phyloP scores from a whole-genome alignment of 148 eudicot species.

The Simmondsia chinensis region DNA sequence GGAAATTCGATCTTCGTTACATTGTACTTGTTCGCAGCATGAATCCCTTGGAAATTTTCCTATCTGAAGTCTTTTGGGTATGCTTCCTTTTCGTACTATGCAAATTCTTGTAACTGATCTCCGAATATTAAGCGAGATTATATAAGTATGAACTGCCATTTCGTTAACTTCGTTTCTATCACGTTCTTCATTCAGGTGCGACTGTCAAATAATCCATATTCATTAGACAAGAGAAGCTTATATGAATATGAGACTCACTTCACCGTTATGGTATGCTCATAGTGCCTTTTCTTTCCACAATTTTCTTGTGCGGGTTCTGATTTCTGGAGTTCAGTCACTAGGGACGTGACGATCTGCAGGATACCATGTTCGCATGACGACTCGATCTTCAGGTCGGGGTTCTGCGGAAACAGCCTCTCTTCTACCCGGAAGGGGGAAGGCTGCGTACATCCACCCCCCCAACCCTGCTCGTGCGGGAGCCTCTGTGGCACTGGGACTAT shows the following conservation, averaged over 20 bases:
- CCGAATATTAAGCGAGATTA: no score
- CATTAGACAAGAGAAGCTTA: slow-evolving; percentile 67
- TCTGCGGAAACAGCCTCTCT: no score
- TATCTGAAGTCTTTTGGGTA: slow-evolving; percentile 87
- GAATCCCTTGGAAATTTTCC: slow-evolving; percentile 79
- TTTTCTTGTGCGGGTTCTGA: not conserved
- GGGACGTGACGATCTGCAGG: no score
- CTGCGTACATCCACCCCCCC: no score
- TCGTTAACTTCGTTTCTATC: not conserved
- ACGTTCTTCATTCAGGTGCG: slow-evolving; percentile 49
- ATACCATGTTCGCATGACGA: no score
- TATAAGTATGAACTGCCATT: no score
- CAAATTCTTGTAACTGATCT: not conserved
- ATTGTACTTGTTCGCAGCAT: slow-evolving; percentile 84
- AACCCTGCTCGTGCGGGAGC: no score
- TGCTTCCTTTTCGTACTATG: slow-evolving; percentile 5
- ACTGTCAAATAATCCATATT: slow-evolving; percentile 77
- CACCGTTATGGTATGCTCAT: slow-evolving; percentile 80
- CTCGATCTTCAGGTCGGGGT: no score
- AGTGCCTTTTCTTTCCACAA: not conserved
- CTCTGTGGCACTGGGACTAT: no score
- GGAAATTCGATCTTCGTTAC: slow-evolving; percentile 90
- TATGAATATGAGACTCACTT: slow-evolving; percentile 95
- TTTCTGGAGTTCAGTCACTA: no score
- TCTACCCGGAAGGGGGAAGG: no score